Base-by-base conservation (phyloP, 2,329 filamentous ascomycete genomes). In the Botrytis deweyae region DNA sequence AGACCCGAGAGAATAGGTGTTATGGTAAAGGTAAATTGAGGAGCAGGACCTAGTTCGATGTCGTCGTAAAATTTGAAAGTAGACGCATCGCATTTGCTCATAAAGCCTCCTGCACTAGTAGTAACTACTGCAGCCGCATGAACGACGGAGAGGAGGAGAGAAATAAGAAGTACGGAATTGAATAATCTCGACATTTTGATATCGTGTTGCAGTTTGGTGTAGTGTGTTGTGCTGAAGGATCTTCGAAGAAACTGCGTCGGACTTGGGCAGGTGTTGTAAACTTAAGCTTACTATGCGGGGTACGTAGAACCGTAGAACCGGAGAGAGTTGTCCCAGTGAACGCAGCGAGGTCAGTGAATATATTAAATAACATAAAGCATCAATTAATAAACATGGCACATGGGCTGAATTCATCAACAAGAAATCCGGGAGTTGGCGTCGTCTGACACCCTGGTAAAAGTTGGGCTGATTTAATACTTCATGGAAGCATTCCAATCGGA, bases 1-100 rank as follows among this genome's bases (percentile, higher is more conserved):
- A 72, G 70, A 20, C 70, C 70, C 5, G 70, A 72, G 3, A 66
- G 20, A n/a, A 22, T 58, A 7, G 70, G 70, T 44, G 61, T 72
- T 9, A 72, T 6, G 10, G 46, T 72, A 20, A 72, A 40, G n/a
- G 36, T 20, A 22, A 33, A 67, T 22, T 58, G 46, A 22, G 70
- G 70, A 38, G n/a, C 70, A 22, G 61, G 46, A 22, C 70, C 46
- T 12, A 72, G 16, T 14, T 67, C 61, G 36, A 72, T 18, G 14
- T 8, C 29, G 36, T 29, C 36, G 20, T 18, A 5, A 14, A 72
- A 72, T 33, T 52, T 18, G 14, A 72, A 66, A 25, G 70, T 66
- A 55, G 61, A 52, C 5, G 16, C 44, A 20, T 58, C 20, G 46
- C 70, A 72, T 42, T 72, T 38, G 8, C 59, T 52, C 7, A 72